These are phyloP conservation scores for Rostrohypoxylon terebratum DNA, from an alignment of 495 filamentous ascomycete species.

Conservation along the genomic window DNA sequence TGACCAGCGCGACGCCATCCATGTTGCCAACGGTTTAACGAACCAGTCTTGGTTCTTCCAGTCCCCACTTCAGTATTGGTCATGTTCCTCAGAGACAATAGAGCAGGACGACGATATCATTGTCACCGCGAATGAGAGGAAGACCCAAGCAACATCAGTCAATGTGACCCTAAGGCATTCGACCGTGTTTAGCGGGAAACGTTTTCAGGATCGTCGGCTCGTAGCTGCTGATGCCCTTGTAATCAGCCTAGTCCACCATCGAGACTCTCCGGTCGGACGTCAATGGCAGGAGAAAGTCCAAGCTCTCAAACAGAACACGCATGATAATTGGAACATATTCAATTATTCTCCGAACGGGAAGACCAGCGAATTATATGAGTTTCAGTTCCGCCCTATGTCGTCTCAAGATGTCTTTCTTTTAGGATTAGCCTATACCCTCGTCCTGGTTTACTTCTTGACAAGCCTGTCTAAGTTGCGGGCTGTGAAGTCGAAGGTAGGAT, in stretches of 20 bases:
- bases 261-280: conserved; percentile 66
- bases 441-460: conserved; percentile 66
- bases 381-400: conserved; percentile 76
- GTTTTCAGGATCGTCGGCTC: conserved; percentile 69
- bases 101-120: conserved; percentile 68
- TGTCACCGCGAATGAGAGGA: conserved; percentile 70
- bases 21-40: conserved; percentile 63
- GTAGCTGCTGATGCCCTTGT: conserved; percentile 78
- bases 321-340: conserved; percentile 65
- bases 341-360: conserved; percentile 67
- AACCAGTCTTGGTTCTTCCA: conserved; percentile 73
- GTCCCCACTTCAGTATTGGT: conserved; percentile 81
- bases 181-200: conserved; percentile 79
- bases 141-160: conserved; percentile 65
- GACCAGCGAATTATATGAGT: conserved; percentile 73
- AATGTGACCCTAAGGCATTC: conserved; percentile 78
- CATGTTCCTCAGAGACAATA: conserved; percentile 67
- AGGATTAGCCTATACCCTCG: conserved; percentile 68
- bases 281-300: conserved; percentile 68
- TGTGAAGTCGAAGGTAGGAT: conserved; percentile 73
- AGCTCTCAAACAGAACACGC: conserved; percentile 57
- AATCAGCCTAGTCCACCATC: conserved; percentile 74
- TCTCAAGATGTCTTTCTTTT: conserved; percentile 68
- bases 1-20: conserved; percentile 60
- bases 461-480: conserved; percentile 71